A percentile compares a stretch with the other conserved stretches of the same genome.
phyloP scores from a whole-genome alignment of 768 basidiomycete genomes.

The Boletales sp. region DNA sequence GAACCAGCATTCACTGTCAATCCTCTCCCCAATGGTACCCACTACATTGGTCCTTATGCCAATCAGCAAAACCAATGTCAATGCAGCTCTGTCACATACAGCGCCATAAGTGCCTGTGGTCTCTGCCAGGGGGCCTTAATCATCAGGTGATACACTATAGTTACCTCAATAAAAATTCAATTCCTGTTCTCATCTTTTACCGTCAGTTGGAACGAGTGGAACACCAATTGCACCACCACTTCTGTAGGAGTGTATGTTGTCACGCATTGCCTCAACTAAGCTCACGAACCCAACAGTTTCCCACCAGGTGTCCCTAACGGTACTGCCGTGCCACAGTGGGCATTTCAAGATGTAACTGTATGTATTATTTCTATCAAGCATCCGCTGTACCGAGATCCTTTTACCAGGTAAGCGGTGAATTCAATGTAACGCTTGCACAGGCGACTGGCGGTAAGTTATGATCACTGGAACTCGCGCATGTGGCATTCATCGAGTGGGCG shows the following conservation, averaged over 20 bases:
- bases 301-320: slow-evolving; percentile 45
- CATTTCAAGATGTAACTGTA: slow-evolving; percentile 53
- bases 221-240: slow-evolving; percentile 41
- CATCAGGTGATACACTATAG: slow-evolving; percentile 27
- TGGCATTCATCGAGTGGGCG: slow-evolving; percentile 1
- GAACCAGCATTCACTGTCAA: slow-evolving; percentile 36
- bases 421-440: slow-evolving; percentile 39
- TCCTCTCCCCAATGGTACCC: slow-evolving; percentile 32
- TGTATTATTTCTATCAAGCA: slow-evolving; percentile 9
- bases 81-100: slow-evolving; percentile 57
- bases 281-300: slow-evolving; percentile 32
- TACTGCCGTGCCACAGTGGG: slow-evolving; percentile 57
- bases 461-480: neutral
- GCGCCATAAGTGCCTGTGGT: slow-evolving; percentile 54
- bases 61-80: slow-evolving; percentile 36
- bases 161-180: neutral
- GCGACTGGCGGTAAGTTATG: slow-evolving; percentile 21
- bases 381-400: slow-evolving; percentile 3
- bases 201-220: slow-evolving; percentile 51
- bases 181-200: neutral
- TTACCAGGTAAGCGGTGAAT: slow-evolving; percentile 33
- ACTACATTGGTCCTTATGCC: slow-evolving; percentile 32
- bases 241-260: slow-evolving; percentile 26
- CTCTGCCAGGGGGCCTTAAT: slow-evolving; percentile 47
- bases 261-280: neutral